Evolutionary conservation across 2,329 filamentous ascomycete genomes (phyloP), one percentile per base, ranked within the genome.

Genomic region (Cytospora leucostoma): DNA sequence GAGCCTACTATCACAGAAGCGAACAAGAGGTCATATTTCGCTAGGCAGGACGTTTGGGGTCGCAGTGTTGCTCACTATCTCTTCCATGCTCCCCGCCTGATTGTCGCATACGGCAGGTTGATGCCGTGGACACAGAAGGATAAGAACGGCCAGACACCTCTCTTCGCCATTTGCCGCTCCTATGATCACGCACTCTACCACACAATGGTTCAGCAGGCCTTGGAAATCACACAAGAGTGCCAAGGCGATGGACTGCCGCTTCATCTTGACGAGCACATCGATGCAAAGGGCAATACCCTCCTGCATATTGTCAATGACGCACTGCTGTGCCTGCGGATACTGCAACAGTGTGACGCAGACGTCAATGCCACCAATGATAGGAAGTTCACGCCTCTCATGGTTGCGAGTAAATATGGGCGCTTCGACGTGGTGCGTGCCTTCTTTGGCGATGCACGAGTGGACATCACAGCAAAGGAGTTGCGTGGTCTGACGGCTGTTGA

Each of bases 381-480:
- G 77, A 89, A 87, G 55, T 98, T 99, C 72, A 99, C 96, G 0
- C 89, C 95, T 1, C 81, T 99, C 62, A 99, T 99, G 95, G 90
- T 99, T 66, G 94, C 94, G 8, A 98, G 94, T 83, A 99, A 99
- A 75, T 99, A 98, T 72, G 95, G 95, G 38, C 87, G 95, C 66
- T 90, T 96, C 60, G 95, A 98, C 70, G 92, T 97, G 81, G 94
- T 99, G 19, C 84, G 93, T 64, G 88, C 89, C 11, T 82, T 99
- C 7, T 98, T 96, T 74, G 85, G 89, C 50, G 95, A 99, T 73
- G 86, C 92, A 32, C 83, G 96, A 69, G 92, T 97, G 5, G 95
- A 99, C 72, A 78, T 94, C 15, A 87, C 89, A 50, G 87, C 93
- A 35, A 91, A 90, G 74, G 96, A 99, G 74, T 78, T 91, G 17